Conservation (phyloP, 1,284 basidiomycete genomes). For the Phlebopus sp. region DNA sequence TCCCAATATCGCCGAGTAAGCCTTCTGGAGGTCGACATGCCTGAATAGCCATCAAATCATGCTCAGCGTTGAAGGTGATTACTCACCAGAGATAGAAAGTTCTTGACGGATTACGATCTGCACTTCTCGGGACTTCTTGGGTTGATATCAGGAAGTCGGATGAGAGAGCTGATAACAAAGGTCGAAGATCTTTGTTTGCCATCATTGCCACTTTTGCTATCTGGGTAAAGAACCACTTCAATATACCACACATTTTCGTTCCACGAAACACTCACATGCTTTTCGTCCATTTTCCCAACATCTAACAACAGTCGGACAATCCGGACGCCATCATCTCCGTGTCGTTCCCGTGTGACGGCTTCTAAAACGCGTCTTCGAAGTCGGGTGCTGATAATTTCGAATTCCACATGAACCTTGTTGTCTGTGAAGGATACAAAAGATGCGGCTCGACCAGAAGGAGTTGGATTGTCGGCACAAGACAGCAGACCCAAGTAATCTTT, state of each 20-base stretch:
- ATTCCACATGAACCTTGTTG: conserved; percentile 79
- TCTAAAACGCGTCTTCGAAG: conserved; percentile 77
- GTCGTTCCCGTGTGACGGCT: conserved; percentile 77
- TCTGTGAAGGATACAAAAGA: conserved; percentile 70
- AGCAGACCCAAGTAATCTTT: conserved; percentile 79
- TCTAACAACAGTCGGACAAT: conserved; percentile 81
- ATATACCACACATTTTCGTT: background rate
- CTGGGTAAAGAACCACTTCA: conserved; percentile 40
- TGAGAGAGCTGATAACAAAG: conserved; percentile 76
- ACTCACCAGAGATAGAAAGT: conserved; percentile 86
- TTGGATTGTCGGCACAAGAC: conserved; percentile 78
- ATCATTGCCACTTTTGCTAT: conserved; percentile 94
- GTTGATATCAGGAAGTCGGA: conserved; percentile 81
- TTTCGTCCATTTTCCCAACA: conserved; percentile 96
- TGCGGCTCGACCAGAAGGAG: conserved; percentile 58
- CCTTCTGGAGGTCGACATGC: conserved; percentile 83
- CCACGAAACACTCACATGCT: conserved; percentile 45
- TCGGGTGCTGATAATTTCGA: conserved; percentile 71
- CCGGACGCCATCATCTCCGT: conserved; percentile 84
- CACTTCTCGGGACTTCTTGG: conserved; percentile 87
- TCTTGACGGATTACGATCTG: conserved; percentile 80
- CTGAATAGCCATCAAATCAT: conserved; percentile 34
- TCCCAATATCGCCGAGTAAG: conserved; percentile 72
- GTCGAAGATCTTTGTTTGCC: conserved; percentile 83
- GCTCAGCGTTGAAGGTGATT: background rate